Base-by-base conservation (phyloP, 2,329 filamentous ascomycete species). In the Geosmithia morbida region DNA sequence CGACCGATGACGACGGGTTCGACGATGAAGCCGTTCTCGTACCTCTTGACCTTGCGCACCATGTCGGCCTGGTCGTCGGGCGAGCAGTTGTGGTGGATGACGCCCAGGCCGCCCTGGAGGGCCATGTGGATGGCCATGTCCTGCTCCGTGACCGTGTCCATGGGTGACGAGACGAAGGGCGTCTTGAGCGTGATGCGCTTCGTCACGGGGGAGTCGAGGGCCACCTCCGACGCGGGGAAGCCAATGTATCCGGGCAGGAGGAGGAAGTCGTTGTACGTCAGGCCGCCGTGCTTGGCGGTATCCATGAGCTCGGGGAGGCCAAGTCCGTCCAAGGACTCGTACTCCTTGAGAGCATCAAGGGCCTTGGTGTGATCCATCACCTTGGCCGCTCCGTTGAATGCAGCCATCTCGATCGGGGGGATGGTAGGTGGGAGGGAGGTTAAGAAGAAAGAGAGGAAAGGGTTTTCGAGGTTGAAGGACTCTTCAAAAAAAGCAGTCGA, bases 51-150 rank as follows among this genome's bases (percentile, higher is more conserved):
- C 74, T 96, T 97, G 67, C 87, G 81, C 56, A 98, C 87, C 92
- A 98, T 98, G 72, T 95, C 89, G 55, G 92, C 92, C 73, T 98
- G 92, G 48, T 87, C 86, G 26, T 97, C 87, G 29, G 89, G 79
- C n/a, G 89, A 92, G 77, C 92, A 98, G 75, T 98, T 98, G 79
- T 98, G 92, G 75, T 98, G 92, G 56, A 98, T 94, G 57, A 98
- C 88, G 70, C 92, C 87, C 17, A 94, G 74, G 59, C 87, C 87
- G 58, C 87, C 87, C 61, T 92, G 83, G 30, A 92, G 76, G 46
- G 87, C 87, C 77, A 94, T 95, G 71, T 96, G 87, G 59, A 98
- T 97, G 54, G 92, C 94, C 94, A 98, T 98, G 66, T 94, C 90
- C 70, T 95, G 86, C 73, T 98, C 92, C 42, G 94, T 98, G 64